Evolutionary conservation across 768 basidiomycete species (phyloP).

Genomic region (Clitopilus passeckerianus): DNA sequence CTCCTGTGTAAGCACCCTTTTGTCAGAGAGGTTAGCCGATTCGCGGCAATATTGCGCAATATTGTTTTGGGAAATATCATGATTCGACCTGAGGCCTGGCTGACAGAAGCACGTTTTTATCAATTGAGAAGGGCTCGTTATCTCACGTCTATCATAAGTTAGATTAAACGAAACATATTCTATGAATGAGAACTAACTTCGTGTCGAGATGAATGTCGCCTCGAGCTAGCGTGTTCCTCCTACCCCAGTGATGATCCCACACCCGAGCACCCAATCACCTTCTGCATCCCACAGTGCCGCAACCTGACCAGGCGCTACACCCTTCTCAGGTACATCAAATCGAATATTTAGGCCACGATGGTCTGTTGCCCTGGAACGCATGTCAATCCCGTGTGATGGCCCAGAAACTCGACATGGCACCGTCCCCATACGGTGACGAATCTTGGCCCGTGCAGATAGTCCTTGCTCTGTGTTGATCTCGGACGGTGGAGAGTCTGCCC

Average conservation of each 20-base stretch:
- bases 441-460: constrained; percentile 46
- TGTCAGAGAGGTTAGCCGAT: too few species aligned
- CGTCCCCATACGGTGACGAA: constrained; percentile 65
- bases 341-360: constrained; percentile 30
- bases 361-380: not conserved
- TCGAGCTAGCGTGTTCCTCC: not conserved
- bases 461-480: constrained; percentile 37
- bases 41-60: too few species aligned
- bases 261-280: constrained; percentile 78
- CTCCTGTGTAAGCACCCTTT: too few species aligned
- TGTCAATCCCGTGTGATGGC: constrained; percentile 25
- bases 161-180: not conserved
- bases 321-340: constrained; percentile 58
- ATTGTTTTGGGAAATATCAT: not conserved
- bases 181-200: not conserved
- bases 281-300: constrained; percentile 66
- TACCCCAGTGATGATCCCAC: constrained; percentile 55
- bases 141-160: not conserved
- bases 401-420: constrained; percentile 47
- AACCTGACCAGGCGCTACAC: constrained; percentile 78
- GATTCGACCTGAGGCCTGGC: not conserved
- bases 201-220: not conserved
- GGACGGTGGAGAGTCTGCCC: constrained; percentile 51
- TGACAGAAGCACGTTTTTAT: not conserved
- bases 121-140: not conserved